phyloP scores from a whole-genome alignment of 2,329 filamentous ascomycete species.

The Exophiala phaeomuriformis region DNA sequence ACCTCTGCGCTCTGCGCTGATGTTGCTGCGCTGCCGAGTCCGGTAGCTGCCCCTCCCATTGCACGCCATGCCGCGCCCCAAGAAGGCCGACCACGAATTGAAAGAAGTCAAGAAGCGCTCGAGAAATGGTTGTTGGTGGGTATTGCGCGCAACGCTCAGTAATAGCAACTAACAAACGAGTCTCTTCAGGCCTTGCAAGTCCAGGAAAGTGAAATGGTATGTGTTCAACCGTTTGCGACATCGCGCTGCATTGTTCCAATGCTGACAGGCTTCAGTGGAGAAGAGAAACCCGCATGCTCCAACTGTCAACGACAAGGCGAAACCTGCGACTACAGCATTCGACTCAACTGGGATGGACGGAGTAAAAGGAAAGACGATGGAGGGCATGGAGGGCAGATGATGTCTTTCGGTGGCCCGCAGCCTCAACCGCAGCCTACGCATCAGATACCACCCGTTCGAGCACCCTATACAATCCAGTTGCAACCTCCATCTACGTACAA shows the following conservation, averaged over 20 bases:
- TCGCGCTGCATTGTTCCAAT: neutral
- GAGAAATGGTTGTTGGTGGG: conserved; percentile 60
- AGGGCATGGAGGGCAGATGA: conserved; percentile 31
- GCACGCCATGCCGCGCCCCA: conserved; percentile 55
- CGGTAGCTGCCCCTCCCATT: conserved; percentile 7
- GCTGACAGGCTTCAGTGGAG: conserved; percentile 46
- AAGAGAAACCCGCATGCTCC: conserved; percentile 63
- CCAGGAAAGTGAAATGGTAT: conserved; percentile 69
- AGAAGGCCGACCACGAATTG: conserved; percentile 46
- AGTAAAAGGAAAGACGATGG: conserved; percentile 49
- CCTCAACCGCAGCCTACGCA: conserved; percentile 7
- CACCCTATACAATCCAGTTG: neutral
- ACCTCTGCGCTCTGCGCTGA: conserved; percentile 7
- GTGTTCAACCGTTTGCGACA: conserved; percentile 3
- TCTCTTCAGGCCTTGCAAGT: conserved; percentile 63
- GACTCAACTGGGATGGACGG: conserved; percentile 72
- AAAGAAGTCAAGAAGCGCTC: conserved; percentile 59
- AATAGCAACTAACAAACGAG: neutral
- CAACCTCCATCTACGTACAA: conserved; percentile 5
- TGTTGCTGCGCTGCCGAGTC: conserved; percentile 9
- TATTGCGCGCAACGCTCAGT: neutral
- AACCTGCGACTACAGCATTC: conserved; percentile 71
- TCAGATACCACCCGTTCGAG: conserved; percentile 4
- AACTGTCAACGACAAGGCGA: conserved; percentile 68
- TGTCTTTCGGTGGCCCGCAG: conserved; percentile 29